Conservation (phyloP, 495 filamentous ascomycete species). For the Trypethelium eluteriae region DNA sequence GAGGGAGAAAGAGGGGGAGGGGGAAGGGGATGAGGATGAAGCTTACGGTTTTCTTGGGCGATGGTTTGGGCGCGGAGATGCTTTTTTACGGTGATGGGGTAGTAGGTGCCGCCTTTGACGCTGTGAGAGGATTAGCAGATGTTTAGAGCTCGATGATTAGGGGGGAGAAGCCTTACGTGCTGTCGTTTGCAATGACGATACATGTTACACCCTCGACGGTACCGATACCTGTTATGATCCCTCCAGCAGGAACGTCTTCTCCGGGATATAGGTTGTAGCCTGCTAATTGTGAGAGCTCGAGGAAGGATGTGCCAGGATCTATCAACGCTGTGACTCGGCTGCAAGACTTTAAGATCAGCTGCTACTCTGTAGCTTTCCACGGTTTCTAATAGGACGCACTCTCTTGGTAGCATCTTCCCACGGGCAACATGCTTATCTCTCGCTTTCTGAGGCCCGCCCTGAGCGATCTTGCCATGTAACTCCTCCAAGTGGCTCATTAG, state of each 20-base stretch:
- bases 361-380: neutral
- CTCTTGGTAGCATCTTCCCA: conserved; percentile 90
- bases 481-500: conserved; percentile 56
- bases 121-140: conserved; percentile 26
- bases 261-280: conserved; percentile 79
- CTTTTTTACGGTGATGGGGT: conserved; percentile 96
- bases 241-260: conserved; percentile 78
- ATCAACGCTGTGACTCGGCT: conserved; percentile 75
- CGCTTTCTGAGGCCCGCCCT: conserved; percentile 75
- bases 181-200: conserved; percentile 94
- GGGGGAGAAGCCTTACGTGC: conserved; percentile 48
- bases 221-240: conserved; percentile 89
- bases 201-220: conserved; percentile 85
- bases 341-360: conserved; percentile 11
- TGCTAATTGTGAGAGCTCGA: conserved; percentile 83
- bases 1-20: neutral
- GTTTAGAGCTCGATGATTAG: neutral
- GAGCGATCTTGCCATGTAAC: conserved; percentile 61
- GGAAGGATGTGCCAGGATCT: conserved; percentile 81
- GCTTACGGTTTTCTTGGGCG: conserved; percentile 69
- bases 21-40: conserved; percentile 15
- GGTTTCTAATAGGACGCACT: conserved; percentile 37
- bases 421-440: conserved; percentile 79
- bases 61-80: conserved; percentile 89
- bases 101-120: conserved; percentile 98